Percentiles rank a stretch among this genome's conserved stretches.
Evolutionary conservation across 306 rosid genomes (phyloP).

Genomic region (Vicia villosa): DNA sequence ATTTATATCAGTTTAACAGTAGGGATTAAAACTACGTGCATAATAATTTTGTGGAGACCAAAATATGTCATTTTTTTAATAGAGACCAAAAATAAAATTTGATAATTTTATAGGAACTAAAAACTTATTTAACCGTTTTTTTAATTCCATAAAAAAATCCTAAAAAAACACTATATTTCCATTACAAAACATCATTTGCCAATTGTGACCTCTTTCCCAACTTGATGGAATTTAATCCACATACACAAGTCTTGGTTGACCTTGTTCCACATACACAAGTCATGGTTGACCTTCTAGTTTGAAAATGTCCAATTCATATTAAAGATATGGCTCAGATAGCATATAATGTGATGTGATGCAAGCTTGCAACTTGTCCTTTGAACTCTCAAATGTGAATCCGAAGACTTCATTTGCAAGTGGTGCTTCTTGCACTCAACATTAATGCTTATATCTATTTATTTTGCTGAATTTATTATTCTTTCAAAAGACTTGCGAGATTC

Average conservation of each 20-base stretch:
- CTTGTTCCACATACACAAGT: neutral
- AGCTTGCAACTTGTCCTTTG: neutral
- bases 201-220: neutral
- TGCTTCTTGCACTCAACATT: slow-evolving; percentile 7
- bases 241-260: too few relatives aligned
- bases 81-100: too few relatives aligned
- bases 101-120: too few relatives aligned
- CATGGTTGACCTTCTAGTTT: neutral
- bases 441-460: slow-evolving; percentile 13
- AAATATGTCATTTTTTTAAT: too few relatives aligned
- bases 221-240: too few relatives aligned
- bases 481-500: neutral
- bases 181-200: neutral
- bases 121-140: too few relatives aligned
- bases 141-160: too few relatives aligned
- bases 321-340: neutral
- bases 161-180: neutral
- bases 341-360: slow-evolving; percentile 19
- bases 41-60: too few relatives aligned
- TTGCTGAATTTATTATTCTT: neutral
- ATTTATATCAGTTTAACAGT: too few relatives aligned
- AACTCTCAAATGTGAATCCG: neutral
- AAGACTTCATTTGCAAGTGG: slow-evolving; percentile 5
- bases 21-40: too few relatives aligned
- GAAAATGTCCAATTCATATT: neutral